Evolutionary conservation across 495 filamentous ascomycete genomes (phyloP).

Genomic region (Collariella sp.): DNA sequence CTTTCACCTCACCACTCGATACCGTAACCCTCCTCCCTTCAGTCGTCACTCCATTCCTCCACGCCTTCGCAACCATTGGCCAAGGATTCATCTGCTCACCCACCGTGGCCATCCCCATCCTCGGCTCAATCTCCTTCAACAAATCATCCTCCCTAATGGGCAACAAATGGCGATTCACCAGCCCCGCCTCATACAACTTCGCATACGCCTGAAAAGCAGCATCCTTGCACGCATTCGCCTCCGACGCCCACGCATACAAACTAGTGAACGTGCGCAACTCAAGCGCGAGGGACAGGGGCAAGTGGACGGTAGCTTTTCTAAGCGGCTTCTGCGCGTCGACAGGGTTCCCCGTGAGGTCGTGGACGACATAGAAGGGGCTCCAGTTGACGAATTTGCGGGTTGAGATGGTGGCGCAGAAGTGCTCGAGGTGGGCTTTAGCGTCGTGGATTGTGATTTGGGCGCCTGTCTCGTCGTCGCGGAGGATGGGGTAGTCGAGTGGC

Average conservation of each 20-base stretch:
- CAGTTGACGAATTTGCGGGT: constrained; percentile 43
- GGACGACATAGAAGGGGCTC: constrained; percentile 42
- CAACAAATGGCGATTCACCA: constrained; percentile 74
- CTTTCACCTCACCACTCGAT: constrained; percentile 21
- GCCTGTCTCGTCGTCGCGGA: constrained; percentile 48
- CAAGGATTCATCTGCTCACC: constrained; percentile 57
- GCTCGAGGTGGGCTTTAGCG: constrained; percentile 64
- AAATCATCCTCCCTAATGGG: constrained; percentile 43
- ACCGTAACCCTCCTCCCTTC: constrained; percentile 26
- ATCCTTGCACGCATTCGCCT: constrained; percentile 70
- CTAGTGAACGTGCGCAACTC: constrained; percentile 51
- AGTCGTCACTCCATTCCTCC: constrained; percentile 29
- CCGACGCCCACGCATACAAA: constrained; percentile 52
- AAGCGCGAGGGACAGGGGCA: constrained; percentile 63
- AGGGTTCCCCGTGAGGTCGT: constrained; percentile 10
- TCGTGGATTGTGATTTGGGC: constrained; percentile 67
- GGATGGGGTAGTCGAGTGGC: constrained; percentile 32
- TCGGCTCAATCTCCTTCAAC: constrained; percentile 33
- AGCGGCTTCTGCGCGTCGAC: constrained; percentile 4
- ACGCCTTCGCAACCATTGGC: constrained; percentile 49
- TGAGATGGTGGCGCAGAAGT: constrained; percentile 67
- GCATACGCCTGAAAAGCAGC: constrained; percentile 77
- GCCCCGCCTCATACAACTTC: constrained; percentile 56
- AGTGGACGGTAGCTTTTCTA: constrained; percentile 51
- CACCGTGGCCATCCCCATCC: constrained; percentile 44